These are phyloP conservation scores for Pseudonitzschia delicatissima DNA, from an alignment of 108 stramenopile genomes.

Conservation along the genomic window DNA sequence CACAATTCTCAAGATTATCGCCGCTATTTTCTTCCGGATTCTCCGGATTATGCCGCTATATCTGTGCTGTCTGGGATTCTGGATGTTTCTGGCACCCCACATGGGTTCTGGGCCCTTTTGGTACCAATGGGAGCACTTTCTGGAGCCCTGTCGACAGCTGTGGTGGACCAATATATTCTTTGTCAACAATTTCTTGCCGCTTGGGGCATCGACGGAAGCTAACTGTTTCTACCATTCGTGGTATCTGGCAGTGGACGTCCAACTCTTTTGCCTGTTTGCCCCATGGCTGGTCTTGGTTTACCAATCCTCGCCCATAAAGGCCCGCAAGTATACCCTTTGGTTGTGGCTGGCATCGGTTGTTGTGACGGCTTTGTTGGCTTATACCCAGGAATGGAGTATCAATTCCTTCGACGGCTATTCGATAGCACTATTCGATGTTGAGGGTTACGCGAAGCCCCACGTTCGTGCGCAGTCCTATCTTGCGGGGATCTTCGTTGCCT, in stretches of 20 bases:
- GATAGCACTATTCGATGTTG: slow-evolving; percentile 44
- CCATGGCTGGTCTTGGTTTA: slow-evolving; percentile 33
- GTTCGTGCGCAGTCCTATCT: slow-evolving; percentile 51
- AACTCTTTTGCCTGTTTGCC: slow-evolving; percentile 39
- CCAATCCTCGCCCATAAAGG: not conserved
- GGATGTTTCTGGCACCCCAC: slow-evolving; percentile 44
- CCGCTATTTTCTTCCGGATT: slow-evolving; percentile 25
- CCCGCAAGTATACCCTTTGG: not conserved
- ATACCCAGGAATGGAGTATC: slow-evolving; percentile 40
- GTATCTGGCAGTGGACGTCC: slow-evolving; percentile 67
- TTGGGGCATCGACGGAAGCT: slow-evolving; percentile 36
- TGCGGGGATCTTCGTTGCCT: slow-evolving; percentile 48
- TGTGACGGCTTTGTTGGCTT: slow-evolving; percentile 28
- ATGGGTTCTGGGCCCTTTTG: slow-evolving; percentile 55
- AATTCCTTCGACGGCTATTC: slow-evolving; percentile 55
- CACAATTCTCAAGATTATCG: not conserved
- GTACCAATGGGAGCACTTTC: slow-evolving; percentile 50
- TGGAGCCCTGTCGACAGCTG: slow-evolving; percentile 40
- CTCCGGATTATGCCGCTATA: slow-evolving; percentile 53
- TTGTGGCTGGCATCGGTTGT: slow-evolving; percentile 23
- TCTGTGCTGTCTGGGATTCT: slow-evolving; percentile 39
- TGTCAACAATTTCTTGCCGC: slow-evolving; percentile 57
- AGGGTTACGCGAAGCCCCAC: slow-evolving; percentile 56
- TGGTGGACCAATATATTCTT: slow-evolving; percentile 58
- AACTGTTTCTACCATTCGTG: slow-evolving; percentile 64